Evolutionary conservation across 148 eudicot species (phyloP), one percentile per base, ranked within the genome.

Genomic region (Amaranthus hypochondriacus): DNA sequence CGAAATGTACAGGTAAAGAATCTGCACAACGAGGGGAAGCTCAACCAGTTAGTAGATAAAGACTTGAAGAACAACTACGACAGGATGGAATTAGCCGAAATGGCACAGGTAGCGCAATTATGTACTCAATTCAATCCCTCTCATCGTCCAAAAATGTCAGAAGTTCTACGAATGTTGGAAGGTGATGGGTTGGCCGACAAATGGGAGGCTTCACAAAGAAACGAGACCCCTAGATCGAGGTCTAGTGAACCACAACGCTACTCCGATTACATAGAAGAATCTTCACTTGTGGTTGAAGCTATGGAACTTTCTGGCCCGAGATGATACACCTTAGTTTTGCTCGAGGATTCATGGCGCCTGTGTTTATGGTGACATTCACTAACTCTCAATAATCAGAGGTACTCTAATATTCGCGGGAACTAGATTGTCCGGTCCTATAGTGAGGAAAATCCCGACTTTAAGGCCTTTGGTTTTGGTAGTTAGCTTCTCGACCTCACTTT

Each of bases 251-350:
- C 87, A 64, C 84, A 84, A 67, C 84, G 88, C 66, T 93, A 93
- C 75, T 85, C 95, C 2, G 97, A 93, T 79, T 91, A 69, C 76
- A 87, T 93, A n/a, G 98, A 93, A 72, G 98, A 91, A 43, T 91
- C 97, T 18, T 91, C 92, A 5, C 87, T 89, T 4, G 89, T 87
- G 62, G 81, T 91, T 66, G 98, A 93, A 85, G 98, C 91, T 46
- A 93, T 93, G 86, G 97, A 91, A 75, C 94, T 93, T 58, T 91
- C 98, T 7, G 98, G 97, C 43, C 97, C 97, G 5, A 83, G 98
- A 68, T 93, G 81, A 89, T 65, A 47, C 10, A 39, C 9, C 9
- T 11, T 44, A 42, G 56, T 18, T 7, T 56, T 39, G 51, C n/a
- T 71, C 48, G 14, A 14, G 3, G 12, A 72, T 48, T 51, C 46